A percentile compares a stretch with the other conserved stretches of the same genome.
phyloP scores from a whole-genome alignment of 1,284 basidiomycete species.

The Heterobasidion irregulare region DNA sequence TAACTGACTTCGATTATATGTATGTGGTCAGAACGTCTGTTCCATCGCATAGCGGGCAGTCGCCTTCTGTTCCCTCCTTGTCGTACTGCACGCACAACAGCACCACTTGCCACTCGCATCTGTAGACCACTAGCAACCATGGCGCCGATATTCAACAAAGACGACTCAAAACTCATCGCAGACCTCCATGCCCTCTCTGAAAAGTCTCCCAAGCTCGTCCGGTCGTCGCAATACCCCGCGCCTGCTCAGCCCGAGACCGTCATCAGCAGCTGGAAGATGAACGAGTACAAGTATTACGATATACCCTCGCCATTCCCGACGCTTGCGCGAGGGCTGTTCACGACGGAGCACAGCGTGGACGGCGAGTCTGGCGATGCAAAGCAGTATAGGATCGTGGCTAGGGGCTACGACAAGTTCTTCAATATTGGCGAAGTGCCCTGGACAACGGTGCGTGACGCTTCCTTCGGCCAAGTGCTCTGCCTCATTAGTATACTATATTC shows the following conservation, averaged over 20 bases:
- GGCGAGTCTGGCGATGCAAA: constrained; percentile 16
- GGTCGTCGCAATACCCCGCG: constrained; percentile 41
- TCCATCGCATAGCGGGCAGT: neutral
- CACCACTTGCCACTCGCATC: neutral
- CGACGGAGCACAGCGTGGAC: constrained; percentile 24
- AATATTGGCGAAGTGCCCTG: constrained; percentile 95
- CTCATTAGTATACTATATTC: neutral
- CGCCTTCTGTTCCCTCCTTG: neutral
- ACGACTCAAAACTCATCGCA: constrained; percentile 51
- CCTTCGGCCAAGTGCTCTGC: neutral
- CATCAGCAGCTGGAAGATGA: constrained; percentile 91
- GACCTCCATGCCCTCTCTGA: constrained; percentile 41
- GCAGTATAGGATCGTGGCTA: constrained; percentile 68
- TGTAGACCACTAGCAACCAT: neutral
- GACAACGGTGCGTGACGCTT: constrained; percentile 67
- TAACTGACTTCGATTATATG: neutral
- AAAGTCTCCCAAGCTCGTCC: constrained; percentile 51
- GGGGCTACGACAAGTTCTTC: constrained; percentile 99
- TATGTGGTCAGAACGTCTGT: neutral
- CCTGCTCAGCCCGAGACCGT: constrained; percentile 44
- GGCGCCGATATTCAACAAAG: constrained; percentile 7
- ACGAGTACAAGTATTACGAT: constrained; percentile 87
- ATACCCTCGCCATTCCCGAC: constrained; percentile 89
- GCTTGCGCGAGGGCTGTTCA: constrained; percentile 83
- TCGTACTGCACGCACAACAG: neutral